A percentile compares a stretch with the other conserved stretches of the same genome.
These are phyloP conservation scores for Monosporascus sp. DNA, from an alignment of 2,329 filamentous ascomycete species.

Conservation along the genomic window DNA sequence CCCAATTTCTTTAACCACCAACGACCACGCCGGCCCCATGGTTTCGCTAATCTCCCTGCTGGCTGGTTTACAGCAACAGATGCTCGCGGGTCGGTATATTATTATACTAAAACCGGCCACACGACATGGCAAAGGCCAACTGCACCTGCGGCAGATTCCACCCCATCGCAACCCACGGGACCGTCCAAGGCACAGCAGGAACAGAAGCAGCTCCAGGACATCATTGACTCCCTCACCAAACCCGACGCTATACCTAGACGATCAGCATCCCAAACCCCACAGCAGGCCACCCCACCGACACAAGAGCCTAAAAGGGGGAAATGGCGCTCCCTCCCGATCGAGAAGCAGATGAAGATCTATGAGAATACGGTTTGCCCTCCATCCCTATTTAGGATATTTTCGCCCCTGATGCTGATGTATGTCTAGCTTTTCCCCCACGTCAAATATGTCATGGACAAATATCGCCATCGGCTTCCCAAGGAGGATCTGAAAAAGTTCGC, in stretches of 20 bases:
- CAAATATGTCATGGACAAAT: conserved; percentile 81
- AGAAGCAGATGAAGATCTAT: conserved; percentile 93
- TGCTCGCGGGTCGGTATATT: conserved; percentile 69
- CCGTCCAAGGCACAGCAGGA: conserved; percentile 59
- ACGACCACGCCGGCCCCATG: conserved; percentile 50
- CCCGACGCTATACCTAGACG: conserved; percentile 51
- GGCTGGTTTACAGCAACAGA: conserved; percentile 82
- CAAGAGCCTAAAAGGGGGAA: conserved; percentile 61
- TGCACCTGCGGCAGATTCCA: conserved; percentile 55
- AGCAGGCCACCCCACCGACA: conserved; percentile 48
- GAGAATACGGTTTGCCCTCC: conserved; percentile 74
- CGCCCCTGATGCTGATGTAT: conserved; percentile 12
- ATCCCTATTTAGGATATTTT: conserved; percentile 2
- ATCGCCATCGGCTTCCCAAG: conserved; percentile 77
- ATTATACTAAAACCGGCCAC: conserved; percentile 71
- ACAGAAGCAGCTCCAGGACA: conserved; percentile 73
- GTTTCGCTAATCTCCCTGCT: conserved; percentile 53
- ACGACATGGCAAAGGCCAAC: conserved; percentile 81
- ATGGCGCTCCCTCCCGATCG: conserved; percentile 63
- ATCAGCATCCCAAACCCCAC: conserved; percentile 58
- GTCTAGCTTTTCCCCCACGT: conserved; percentile 74
- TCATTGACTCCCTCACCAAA: conserved; percentile 79
- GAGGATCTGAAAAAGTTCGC: conserved; percentile 63
- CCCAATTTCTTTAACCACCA: conserved; percentile 45
- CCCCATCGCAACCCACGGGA: conserved; percentile 53